These are phyloP conservation scores for Arxiozyma slooffiae DNA, from an alignment of 1,139 yeast species.

Conservation along the genomic window DNA sequence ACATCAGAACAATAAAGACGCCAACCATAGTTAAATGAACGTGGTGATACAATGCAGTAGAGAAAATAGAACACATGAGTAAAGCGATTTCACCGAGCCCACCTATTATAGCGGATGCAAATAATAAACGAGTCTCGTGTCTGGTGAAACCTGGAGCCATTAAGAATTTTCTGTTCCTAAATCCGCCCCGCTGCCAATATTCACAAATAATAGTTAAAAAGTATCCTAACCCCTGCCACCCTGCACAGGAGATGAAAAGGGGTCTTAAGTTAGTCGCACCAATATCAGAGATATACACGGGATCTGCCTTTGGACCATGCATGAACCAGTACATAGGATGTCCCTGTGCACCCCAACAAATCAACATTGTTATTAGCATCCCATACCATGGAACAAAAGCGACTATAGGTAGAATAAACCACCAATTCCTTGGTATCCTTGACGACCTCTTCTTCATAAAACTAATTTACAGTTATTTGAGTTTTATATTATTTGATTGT, in stretches of 20 bases:
- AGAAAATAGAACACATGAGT: conserved; percentile 64
- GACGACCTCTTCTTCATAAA: neutral
- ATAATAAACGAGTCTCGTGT: conserved; percentile 32
- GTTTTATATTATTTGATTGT: too few species aligned
- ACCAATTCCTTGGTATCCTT: conserved; percentile 28
- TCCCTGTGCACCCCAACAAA: conserved; percentile 72
- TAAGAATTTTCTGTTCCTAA: neutral
- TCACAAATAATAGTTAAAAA: conserved; percentile 43
- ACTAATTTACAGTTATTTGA: too few species aligned
- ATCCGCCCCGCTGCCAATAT: conserved; percentile 24
- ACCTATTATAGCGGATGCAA: conserved; percentile 34
- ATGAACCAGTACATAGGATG: conserved; percentile 58
- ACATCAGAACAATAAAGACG: conserved; percentile 62
- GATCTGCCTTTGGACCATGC: too few species aligned
- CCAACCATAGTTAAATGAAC: conserved; percentile 65
- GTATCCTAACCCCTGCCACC: conserved; percentile 68
- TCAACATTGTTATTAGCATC: conserved; percentile 61
- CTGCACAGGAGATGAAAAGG: conserved; percentile 66
- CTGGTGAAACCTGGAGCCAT: conserved; percentile 34
- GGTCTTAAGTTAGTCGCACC: conserved; percentile 84
- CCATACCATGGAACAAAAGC: conserved; percentile 63
- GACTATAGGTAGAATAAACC: conserved; percentile 46
- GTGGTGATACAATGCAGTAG: conserved; percentile 47
- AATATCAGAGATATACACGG: too few species aligned
- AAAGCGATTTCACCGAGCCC: conserved; percentile 70